These are phyloP conservation scores for Croton setiger DNA, from an alignment of 441 rosid genomes.

Conservation along the genomic window DNA sequence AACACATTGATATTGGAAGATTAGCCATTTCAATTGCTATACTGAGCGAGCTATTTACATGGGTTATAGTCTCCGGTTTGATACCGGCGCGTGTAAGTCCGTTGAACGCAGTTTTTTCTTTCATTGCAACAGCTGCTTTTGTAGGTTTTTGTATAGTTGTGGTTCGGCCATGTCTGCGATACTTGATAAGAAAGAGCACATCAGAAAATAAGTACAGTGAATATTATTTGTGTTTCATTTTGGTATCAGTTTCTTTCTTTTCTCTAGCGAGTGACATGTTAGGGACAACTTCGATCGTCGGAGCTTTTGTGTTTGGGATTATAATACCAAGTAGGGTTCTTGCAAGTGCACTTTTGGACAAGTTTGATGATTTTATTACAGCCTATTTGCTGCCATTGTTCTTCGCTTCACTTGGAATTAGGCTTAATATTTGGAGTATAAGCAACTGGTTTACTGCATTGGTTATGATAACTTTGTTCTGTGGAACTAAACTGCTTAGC, in stretches of 20 bases:
- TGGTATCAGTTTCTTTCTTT: slow-evolving; percentile 29
- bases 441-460: slow-evolving; percentile 13
- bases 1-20: slow-evolving; percentile 37
- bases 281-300: slow-evolving; percentile 40
- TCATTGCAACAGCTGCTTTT: slow-evolving; percentile 22
- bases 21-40: slow-evolving; percentile 30
- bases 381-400: slow-evolving; percentile 38
- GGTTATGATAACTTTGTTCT: slow-evolving; percentile 14
- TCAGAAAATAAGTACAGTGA: slow-evolving; percentile 19
- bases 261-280: slow-evolving; percentile 29
- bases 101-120: neutral
- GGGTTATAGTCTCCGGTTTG: slow-evolving; percentile 29
- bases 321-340: slow-evolving; percentile 36
- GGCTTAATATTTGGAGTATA: slow-evolving; percentile 18
- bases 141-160: slow-evolving; percentile 19
- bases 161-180: slow-evolving; percentile 28
- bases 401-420: slow-evolving; percentile 28
- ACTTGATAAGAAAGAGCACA: slow-evolving; percentile 19
- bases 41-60: slow-evolving; percentile 31
- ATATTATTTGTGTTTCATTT: slow-evolving; percentile 23
- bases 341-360: slow-evolving; percentile 26
- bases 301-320: slow-evolving; percentile 46
- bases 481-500: slow-evolving; percentile 27
- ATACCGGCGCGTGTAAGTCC: slow-evolving; percentile 13
- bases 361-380: slow-evolving; percentile 33